Evolutionary conservation across 257 asterid species (phyloP), one percentile per base, ranked within the genome.

Genomic region (Solanum phureja): DNA sequence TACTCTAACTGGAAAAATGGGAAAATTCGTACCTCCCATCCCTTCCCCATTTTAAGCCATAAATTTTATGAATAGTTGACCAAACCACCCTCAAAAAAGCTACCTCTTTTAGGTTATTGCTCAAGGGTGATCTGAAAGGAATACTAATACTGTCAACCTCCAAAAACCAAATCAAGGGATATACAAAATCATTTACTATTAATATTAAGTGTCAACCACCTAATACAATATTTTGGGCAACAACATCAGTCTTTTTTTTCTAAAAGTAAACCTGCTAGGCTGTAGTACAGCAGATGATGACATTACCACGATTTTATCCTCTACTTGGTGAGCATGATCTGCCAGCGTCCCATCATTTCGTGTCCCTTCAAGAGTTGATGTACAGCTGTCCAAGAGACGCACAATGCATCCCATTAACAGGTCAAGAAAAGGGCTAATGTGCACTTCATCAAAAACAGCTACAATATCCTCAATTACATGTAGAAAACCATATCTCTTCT

Each of bases 391-490:
- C 89, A 95, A 90, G 85, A 95, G 88, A 83, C 93, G 94, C 86
- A 92, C 97, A 86, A 95, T 94, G 49, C 94, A 90, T 74, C 92
- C 94, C 94, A 91, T 88, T 88, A 97, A 90, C 37, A 95, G 91
- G 92, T 92, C 92, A 89, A 97, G 95, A 89, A 97, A 97, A 12
- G 98, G 96, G 84, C 87, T 87, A 62, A 95, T 89, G 86, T 86
- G 99, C 81, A 88, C 86, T 92, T 94, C 98, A 91, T 95, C 99
- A 91, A 95, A 95, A 91, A 95, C 96, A 27, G 93, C 89, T 58
- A 97, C 91, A 91, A 96, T 87, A 88, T 95, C 99, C 92, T 94
- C 95, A 87, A 94, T 87, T 46, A 97, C 99, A 58, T 95, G 98
- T 87, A 97, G 92, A 90, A 97, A 94, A 84, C 99, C 95, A 89